Evolutionary conservation across 345 rosid species (phyloP).

Genomic region (Stellera chamaejasme): DNA sequence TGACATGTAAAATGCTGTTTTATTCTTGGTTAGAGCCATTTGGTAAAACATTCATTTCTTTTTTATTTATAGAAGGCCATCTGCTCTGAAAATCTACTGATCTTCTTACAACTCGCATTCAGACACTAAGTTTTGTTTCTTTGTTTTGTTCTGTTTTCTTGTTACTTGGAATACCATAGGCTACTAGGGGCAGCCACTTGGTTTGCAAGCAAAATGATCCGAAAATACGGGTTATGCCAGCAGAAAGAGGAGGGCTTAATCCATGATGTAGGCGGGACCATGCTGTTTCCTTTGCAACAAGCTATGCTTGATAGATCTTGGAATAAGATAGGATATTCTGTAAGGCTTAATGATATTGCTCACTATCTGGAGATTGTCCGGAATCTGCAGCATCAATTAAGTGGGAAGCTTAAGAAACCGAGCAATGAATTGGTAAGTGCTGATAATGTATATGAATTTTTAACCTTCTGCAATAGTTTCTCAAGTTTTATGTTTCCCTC

Average conservation of each 20-base stretch:
- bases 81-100: too few relatives aligned
- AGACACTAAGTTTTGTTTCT: not conserved
- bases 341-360: conserved; percentile 70
- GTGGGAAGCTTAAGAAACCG: conserved; percentile 58
- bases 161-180: conserved; percentile 30
- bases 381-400: conserved; percentile 57
- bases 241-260: conserved; percentile 38
- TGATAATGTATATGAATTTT: conserved; percentile 4
- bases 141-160: not conserved
- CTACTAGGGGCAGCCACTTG: conserved; percentile 69
- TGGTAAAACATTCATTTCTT: too few relatives aligned
- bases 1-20: too few relatives aligned
- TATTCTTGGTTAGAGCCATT: too few relatives aligned
- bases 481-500: conserved; percentile 10
- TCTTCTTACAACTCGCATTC: too few relatives aligned
- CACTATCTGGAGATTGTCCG: conserved; percentile 79
- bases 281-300: conserved; percentile 47
- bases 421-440: conserved; percentile 55
- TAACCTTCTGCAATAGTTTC: conserved; percentile 15
- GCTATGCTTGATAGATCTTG: conserved; percentile 27
- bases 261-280: conserved; percentile 25
- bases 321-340: conserved; percentile 31
- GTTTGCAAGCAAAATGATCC: conserved; percentile 83
- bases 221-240: conserved; percentile 55
- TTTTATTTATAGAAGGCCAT: too few relatives aligned